Evolutionary conservation across 257 asterid genomes (phyloP).

Genomic region (Parsonsia alboflavescens): DNA sequence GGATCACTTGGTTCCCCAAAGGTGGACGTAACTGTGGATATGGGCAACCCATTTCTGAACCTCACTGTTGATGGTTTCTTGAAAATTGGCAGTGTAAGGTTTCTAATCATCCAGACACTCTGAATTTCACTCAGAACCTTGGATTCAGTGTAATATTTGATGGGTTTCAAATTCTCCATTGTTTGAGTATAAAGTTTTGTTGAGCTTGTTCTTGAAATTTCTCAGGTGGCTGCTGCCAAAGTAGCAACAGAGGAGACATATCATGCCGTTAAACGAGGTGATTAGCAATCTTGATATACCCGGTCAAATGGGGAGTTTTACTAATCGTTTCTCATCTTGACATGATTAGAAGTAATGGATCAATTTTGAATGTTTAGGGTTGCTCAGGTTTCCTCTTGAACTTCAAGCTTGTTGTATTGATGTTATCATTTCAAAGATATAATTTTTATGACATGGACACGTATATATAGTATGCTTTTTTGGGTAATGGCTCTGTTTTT

Average conservation of each 20-base stretch:
- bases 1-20: conserved; percentile 47
- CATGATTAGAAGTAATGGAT: neutral
- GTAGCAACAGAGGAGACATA: conserved; percentile 72
- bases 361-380: neutral
- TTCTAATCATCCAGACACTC: neutral
- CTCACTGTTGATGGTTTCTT: conserved; percentile 67
- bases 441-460: neutral
- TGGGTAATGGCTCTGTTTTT: neutral
- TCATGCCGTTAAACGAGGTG: conserved; percentile 45
- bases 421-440: neutral
- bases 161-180: neutral
- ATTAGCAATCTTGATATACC: neutral
- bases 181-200: neutral
- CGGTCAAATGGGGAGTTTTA: neutral
- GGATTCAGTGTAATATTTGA: neutral
- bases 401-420: neutral
- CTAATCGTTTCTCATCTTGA: neutral
- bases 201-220: neutral
- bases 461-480: neutral
- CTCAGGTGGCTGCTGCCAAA: conserved; percentile 69
- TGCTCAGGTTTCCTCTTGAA: neutral
- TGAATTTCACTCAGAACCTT: neutral
- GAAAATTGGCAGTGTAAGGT: conserved; percentile 63
- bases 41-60: conserved; percentile 73
- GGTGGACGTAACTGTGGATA: conserved; percentile 48